Conservation (phyloP, 331 rosid genomes). For the Stylosanthes scabra region DNA sequence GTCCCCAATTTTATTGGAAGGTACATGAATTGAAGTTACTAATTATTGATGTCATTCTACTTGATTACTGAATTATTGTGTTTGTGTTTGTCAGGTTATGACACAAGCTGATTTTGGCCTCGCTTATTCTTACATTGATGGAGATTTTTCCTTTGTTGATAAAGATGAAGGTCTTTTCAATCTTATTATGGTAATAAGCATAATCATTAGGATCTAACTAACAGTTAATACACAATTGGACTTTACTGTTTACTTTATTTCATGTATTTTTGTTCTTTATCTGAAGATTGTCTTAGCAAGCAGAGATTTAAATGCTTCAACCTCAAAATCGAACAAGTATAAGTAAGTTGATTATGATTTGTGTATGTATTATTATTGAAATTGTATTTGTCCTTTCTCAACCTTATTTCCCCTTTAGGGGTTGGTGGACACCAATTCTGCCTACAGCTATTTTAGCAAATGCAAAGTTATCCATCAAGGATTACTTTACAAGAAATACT, state of each 20-base stretch:
- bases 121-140: constrained; percentile 88
- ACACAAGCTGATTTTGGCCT: constrained; percentile 96
- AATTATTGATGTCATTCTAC: too few relatives aligned
- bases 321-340: constrained; percentile 50
- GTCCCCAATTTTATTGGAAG: constrained; percentile 95
- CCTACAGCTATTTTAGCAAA: too few relatives aligned
- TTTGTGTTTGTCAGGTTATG: constrained; percentile 62
- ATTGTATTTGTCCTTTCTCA: constrained; percentile 14
- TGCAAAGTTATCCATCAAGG: too few relatives aligned
- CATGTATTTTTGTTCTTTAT: constrained; percentile 25
- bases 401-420: neutral
- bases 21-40: constrained; percentile 32
- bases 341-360: constrained; percentile 46
- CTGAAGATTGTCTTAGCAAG: constrained; percentile 84
- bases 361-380: neutral
- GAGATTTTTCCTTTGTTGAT: constrained; percentile 86
- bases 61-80: constrained; percentile 1
- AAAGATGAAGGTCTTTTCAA: constrained; percentile 76
- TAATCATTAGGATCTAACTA: neutral
- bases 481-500: too few relatives aligned
- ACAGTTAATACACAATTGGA: neutral
- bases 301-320: constrained; percentile 66
- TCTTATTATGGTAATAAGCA: constrained; percentile 66
- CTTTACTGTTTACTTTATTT: constrained; percentile 11
- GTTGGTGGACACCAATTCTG: too few relatives aligned